Evolutionary conservation across 2,329 filamentous ascomycete species (phyloP).

Genomic region (Incumbomyces lentus): DNA sequence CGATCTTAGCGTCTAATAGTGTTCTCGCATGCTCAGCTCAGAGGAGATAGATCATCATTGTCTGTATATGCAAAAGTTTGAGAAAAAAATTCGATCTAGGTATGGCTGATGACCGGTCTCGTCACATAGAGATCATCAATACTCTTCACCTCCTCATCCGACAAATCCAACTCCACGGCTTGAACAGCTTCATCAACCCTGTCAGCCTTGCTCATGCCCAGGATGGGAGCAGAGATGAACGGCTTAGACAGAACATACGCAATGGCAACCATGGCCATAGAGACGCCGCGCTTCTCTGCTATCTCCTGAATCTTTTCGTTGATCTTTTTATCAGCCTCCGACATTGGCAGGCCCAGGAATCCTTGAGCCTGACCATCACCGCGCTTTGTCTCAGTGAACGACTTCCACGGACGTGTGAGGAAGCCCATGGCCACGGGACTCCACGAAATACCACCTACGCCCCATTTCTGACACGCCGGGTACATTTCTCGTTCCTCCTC

Average conservation of each 20-base stretch:
- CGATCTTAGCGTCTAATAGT: too few species aligned
- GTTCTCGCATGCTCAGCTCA: too few species aligned
- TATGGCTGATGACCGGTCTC: background rate
- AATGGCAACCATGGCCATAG: conserved; percentile 25
- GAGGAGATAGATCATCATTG: too few species aligned
- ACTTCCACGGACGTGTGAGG: conserved; percentile 21
- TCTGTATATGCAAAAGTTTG: too few species aligned
- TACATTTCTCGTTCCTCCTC: conserved; percentile 50
- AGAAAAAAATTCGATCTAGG: too few species aligned
- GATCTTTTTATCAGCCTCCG: conserved; percentile 29
- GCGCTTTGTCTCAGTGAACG: conserved; percentile 15
- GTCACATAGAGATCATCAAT: conserved; percentile 32
- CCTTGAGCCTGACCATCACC: conserved; percentile 12
- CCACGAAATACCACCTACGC: conserved; percentile 37
- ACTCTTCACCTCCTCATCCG: conserved; percentile 46
- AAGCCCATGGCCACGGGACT: conserved; percentile 22
- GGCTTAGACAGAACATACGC: conserved; percentile 24
- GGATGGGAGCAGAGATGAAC: conserved; percentile 24
- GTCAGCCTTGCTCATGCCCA: conserved; percentile 39
- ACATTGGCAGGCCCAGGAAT: conserved; percentile 19
- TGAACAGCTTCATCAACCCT: conserved; percentile 47
- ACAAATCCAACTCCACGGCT: conserved; percentile 44
- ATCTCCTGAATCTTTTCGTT: conserved; percentile 36
- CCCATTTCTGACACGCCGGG: conserved; percentile 37
- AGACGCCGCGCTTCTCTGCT: conserved; percentile 30